These are phyloP conservation scores for Sporothrix phasma DNA, from an alignment of 2,329 filamentous ascomycete genomes.

Conservation along the genomic window DNA sequence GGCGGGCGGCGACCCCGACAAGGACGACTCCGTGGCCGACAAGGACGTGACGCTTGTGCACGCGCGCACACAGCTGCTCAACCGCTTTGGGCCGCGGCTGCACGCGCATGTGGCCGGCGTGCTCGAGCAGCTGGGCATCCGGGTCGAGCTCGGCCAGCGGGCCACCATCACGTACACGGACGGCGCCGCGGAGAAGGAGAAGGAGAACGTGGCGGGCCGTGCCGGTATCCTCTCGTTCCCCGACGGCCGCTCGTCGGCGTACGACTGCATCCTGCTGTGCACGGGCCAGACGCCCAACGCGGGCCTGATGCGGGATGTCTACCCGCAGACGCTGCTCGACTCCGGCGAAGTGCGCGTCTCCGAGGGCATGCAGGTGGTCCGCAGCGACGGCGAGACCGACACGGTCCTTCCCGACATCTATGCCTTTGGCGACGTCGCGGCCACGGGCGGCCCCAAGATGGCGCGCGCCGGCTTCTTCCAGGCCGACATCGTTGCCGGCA, in stretches of 20 bases:
- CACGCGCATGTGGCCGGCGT: conserved; percentile 28
- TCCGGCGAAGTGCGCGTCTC: conserved; percentile 43
- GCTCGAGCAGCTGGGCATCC: conserved; percentile 37
- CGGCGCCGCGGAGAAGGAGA: conserved; percentile 10
- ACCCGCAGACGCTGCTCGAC: conserved; percentile 36
- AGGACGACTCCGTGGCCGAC: conserved; percentile 30
- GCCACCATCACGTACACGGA: conserved; percentile 31
- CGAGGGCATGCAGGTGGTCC: conserved; percentile 44
- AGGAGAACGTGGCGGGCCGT: conserved; percentile 21
- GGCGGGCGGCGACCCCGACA: no score
- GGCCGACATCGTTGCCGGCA: conserved; percentile 42
- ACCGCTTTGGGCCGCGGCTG: conserved; percentile 29
- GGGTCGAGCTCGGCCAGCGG: conserved; percentile 42
- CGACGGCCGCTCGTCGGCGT: conserved; percentile 30
- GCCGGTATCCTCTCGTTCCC: conserved; percentile 32
- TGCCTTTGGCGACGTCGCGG: conserved; percentile 54
- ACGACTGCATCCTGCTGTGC: conserved; percentile 38
- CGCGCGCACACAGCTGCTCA: conserved; percentile 39
- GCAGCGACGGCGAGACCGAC: not conserved
- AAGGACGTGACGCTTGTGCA: conserved; percentile 50
- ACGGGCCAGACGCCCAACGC: conserved; percentile 51
- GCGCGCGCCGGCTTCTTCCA: conserved; percentile 41
- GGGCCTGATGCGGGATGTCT: conserved; percentile 34
- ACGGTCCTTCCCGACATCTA: conserved; percentile 41
- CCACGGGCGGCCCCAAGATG: conserved; percentile 40